Base-by-base conservation (phyloP, 2,329 filamentous ascomycete genomes). In the Monilinia vaccinii-corymbosi region DNA sequence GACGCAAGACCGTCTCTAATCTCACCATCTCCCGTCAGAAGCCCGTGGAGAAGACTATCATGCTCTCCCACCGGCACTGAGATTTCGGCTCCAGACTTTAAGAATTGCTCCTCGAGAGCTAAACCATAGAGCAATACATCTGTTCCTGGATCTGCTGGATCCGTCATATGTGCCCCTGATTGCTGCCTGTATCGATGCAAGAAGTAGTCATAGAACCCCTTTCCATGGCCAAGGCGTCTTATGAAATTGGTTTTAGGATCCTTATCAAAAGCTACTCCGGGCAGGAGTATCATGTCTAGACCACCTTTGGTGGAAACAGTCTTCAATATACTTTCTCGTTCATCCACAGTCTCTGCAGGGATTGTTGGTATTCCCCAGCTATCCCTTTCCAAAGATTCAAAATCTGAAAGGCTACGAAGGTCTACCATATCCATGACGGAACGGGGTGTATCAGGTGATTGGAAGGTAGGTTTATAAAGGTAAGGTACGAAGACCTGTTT, bases 361-460 rank as follows among this genome's bases (percentile, higher is more conserved):
- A 96, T 82, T 36, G 88, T 93, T n/a, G 94, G 94, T 65, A 99
- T 99, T 11, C 91, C 92, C 94, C 94, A 99, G 71, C 81, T 84
- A 74, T 99, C 94, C 45, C 81, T 80, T 69, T 85, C 75, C 62
- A 97, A 77, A 28, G 82, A 82, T 64, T 91, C 83, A 72, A 92
- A 96, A 72, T 99, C 94, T 32, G 82, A 75, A 55, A 90, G 73
- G 31, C 85, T 86, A 60, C 79, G 77, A 45, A 99, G 78, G 63
- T 85, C 85, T 25, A 99, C 83, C 94, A 99, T 97, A 70, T 97
- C 91, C 94, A 99, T 99, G 58, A 94, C 81, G 18, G 89, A 89
- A 7, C 84, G 81, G 60, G 77, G 76, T 32, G 72, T 67, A 18
- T 69, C 66, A 48, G 67, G 57, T 48, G 63, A 51, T 36, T 65